These are phyloP conservation scores for Russula ochroleuca DNA, from an alignment of 768 basidiomycete genomes.

Conservation along the genomic window DNA sequence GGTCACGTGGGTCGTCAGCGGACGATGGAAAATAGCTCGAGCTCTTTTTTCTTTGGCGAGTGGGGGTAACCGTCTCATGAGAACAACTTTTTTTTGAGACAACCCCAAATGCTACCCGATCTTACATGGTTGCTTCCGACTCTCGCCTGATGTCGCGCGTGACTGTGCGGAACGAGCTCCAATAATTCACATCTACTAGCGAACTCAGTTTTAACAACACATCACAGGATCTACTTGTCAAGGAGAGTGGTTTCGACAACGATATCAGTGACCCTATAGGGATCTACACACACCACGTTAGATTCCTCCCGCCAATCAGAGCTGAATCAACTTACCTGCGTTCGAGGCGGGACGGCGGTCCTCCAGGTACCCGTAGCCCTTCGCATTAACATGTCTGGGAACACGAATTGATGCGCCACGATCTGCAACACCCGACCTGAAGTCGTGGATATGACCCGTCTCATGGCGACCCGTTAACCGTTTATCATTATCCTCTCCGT, in stretches of 20 bases:
- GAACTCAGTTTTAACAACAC: background rate
- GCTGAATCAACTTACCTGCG: slow-evolving; percentile 60
- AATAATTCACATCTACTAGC: slow-evolving; percentile 2
- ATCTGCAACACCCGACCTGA: slow-evolving; percentile 95
- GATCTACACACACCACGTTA: slow-evolving; percentile 49
- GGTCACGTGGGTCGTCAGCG: too few species aligned
- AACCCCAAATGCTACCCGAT: too few species aligned
- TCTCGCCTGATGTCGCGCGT: too few species aligned
- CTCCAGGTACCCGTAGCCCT: slow-evolving; percentile 94
- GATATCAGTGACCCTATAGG: slow-evolving; percentile 89
- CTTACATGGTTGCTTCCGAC: too few species aligned
- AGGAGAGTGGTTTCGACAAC: slow-evolving; percentile 85
- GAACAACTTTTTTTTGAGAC: too few species aligned
- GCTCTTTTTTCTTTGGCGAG: too few species aligned
- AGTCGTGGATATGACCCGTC: slow-evolving; percentile 88
- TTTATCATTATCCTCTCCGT: slow-evolving; percentile 96
- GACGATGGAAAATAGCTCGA: too few species aligned
- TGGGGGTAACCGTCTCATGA: too few species aligned
- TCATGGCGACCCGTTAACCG: slow-evolving; percentile 96
- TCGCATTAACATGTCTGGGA: slow-evolving; percentile 85
- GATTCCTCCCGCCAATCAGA: background rate
- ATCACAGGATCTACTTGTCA: slow-evolving; percentile 42
- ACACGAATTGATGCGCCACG: slow-evolving; percentile 97
- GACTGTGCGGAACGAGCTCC: too few species aligned
- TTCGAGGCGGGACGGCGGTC: slow-evolving; percentile 98